A percentile compares a stretch with the other conserved stretches of the same genome.
Conservation (phyloP, 139 green algal species). For the Bryopsis sp. region DNA sequence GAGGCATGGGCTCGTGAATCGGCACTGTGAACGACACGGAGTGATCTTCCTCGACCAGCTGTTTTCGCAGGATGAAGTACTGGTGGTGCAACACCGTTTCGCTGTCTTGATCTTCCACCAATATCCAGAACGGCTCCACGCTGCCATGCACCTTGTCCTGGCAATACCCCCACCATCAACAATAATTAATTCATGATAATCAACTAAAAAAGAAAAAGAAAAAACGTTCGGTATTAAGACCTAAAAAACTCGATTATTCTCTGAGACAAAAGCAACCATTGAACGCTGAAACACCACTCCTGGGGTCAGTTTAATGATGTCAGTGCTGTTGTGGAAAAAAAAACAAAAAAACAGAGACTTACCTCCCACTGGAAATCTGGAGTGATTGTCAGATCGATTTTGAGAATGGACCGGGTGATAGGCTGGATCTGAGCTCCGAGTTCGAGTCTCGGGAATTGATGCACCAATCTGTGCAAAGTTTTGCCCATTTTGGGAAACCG, state of each 20-base stretch:
- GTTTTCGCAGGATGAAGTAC: constrained; percentile 90
- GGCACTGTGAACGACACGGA: constrained; percentile 87
- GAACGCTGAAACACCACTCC: too few species aligned
- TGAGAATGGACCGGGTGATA: constrained; percentile 85
- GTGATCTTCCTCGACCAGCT: constrained; percentile 71
- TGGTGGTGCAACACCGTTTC: constrained; percentile 91
- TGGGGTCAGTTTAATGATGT: too few species aligned
- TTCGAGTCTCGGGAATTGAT: constrained; percentile 92
- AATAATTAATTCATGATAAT: neutral
- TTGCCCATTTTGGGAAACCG: constrained; percentile 92
- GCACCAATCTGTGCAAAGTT: constrained; percentile 84
- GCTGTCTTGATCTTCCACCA: constrained; percentile 86
- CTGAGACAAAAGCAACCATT: too few species aligned
- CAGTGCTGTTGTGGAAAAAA: too few species aligned
- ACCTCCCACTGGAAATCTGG: constrained; percentile 95
- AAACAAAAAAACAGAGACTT: too few species aligned
- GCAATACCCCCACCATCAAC: constrained; percentile 1
- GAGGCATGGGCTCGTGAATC: constrained; percentile 86
- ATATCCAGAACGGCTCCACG: constrained; percentile 92
- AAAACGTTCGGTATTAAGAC: too few species aligned
- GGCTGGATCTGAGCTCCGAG: constrained; percentile 89
- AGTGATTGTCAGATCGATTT: constrained; percentile 94
- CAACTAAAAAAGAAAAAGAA: too few species aligned
- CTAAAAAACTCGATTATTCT: too few species aligned
- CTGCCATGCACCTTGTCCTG: constrained; percentile 75